These are phyloP conservation scores for Hirsutella thompsonii DNA, from an alignment of 2,329 filamentous ascomycete species.

Conservation along the genomic window DNA sequence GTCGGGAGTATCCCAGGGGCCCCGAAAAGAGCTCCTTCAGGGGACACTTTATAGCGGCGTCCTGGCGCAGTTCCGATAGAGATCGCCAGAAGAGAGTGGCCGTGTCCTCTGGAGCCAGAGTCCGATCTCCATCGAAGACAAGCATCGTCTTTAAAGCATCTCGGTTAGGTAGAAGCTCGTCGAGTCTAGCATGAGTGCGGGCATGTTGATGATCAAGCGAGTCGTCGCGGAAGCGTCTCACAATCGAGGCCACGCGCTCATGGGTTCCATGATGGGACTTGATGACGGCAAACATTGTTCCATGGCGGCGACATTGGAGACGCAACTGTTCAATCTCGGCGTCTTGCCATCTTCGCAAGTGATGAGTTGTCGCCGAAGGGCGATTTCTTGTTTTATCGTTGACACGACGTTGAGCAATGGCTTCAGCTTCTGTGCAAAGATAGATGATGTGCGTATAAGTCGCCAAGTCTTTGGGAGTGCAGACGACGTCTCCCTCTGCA, in stretches of 20 bases:
- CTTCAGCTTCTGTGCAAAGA: slow-evolving; percentile 25
- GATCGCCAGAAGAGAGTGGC: slow-evolving; percentile 35
- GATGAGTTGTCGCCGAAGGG: slow-evolving; percentile 13
- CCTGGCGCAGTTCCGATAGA: not conserved
- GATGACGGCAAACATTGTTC: slow-evolving; percentile 31
- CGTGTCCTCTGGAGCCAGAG: slow-evolving; percentile 36
- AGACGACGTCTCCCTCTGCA: slow-evolving; percentile 16
- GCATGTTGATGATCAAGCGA: slow-evolving; percentile 19
- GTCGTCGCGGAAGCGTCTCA: slow-evolving; percentile 5
- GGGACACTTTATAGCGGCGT: slow-evolving; percentile 5
- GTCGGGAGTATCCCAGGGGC: slow-evolving; percentile 34
- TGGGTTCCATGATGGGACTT: slow-evolving; percentile 13
- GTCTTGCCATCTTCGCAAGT: slow-evolving; percentile 34
- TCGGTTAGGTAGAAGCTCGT: slow-evolving; percentile 15
- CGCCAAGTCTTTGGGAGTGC: slow-evolving; percentile 29
- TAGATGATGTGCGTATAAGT: slow-evolving; percentile 48
- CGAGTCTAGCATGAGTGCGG: slow-evolving; percentile 16
- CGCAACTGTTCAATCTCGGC: slow-evolving; percentile 29
- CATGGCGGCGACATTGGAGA: slow-evolving; percentile 26
- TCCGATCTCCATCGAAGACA: slow-evolving; percentile 46
- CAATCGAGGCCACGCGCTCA: not conserved
- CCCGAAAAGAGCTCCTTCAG: slow-evolving; percentile 34
- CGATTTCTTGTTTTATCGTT: slow-evolving; percentile 25
- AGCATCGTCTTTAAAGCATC: slow-evolving; percentile 28
- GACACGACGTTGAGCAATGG: slow-evolving; percentile 22